These are phyloP conservation scores for Herpetomonas samuelpessoai DNA, from an alignment of 208 protist species.

Conservation along the genomic window DNA sequence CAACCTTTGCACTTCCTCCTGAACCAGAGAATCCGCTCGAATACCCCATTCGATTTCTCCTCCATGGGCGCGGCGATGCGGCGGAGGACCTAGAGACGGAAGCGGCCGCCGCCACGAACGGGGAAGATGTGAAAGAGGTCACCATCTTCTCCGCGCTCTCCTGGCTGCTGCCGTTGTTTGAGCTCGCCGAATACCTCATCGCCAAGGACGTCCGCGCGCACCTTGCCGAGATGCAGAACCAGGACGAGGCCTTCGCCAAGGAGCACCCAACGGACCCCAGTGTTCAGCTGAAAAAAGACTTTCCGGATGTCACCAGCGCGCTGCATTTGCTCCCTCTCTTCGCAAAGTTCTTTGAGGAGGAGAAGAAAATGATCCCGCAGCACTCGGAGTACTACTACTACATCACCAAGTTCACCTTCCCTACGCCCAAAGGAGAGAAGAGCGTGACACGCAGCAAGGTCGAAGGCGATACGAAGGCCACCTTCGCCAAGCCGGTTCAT, in stretches of 20 bases:
- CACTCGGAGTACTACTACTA: slow-evolving; percentile 41
- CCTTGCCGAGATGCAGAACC: not conserved
- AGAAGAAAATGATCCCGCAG: slow-evolving; percentile 48
- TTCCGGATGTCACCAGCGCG: slow-evolving; percentile 20
- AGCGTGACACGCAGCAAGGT: slow-evolving; percentile 59
- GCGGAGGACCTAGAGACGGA: slow-evolving; percentile 6
- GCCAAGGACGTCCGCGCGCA: slow-evolving; percentile 11
- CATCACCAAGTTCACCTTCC: slow-evolving; percentile 50
- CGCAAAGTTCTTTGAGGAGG: slow-evolving; percentile 45
- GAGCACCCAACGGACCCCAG: not conserved
- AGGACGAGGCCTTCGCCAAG: not conserved
- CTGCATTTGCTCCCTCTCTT: slow-evolving; percentile 44
- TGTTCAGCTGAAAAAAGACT: not conserved
- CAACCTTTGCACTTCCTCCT: slow-evolving; percentile 8
- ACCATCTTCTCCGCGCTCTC: slow-evolving; percentile 47
- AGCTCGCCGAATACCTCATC: slow-evolving; percentile 45
- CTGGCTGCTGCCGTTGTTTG: slow-evolving; percentile 57
- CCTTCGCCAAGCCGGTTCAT: not conserved
- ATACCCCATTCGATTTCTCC: slow-evolving; percentile 27
- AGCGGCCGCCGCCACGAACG: slow-evolving; percentile 1
- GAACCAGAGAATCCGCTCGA: slow-evolving; percentile 26
- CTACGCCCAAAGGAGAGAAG: slow-evolving; percentile 61
- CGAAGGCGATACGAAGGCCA: slow-evolving; percentile 33
- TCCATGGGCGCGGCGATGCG: not conserved
- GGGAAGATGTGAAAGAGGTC: slow-evolving; percentile 15